Evolutionary conservation across 2,329 filamentous ascomycete species (phyloP).

Genomic region (Diaporthe citri): DNA sequence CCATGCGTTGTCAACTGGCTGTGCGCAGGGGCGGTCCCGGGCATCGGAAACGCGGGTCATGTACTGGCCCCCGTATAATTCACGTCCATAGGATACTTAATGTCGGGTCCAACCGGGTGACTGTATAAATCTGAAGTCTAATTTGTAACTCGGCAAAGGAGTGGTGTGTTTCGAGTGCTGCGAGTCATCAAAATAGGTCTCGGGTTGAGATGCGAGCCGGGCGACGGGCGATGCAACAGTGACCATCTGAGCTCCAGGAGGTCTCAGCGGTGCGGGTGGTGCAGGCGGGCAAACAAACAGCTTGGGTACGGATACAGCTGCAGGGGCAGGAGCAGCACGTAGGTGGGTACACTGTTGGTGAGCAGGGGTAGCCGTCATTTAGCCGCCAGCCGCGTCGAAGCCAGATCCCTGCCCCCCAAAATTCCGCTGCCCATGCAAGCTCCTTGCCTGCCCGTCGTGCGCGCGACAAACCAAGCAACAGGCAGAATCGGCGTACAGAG

Average conservation of each 20-base stretch:
- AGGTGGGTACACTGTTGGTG: not conserved
- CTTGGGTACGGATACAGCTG: not conserved
- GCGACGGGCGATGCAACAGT: not conserved
- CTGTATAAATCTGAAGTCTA: constrained; percentile 25
- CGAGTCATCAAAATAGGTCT: constrained; percentile 27
- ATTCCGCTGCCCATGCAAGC: not conserved
- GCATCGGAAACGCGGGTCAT: constrained; percentile 11
- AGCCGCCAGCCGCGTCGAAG: constrained; percentile 19
- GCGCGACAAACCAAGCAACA: constrained; percentile 17
- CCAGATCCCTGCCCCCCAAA: constrained; percentile 22
- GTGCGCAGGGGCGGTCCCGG: constrained; percentile 17
- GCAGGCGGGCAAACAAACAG: not conserved
- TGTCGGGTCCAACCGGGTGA: constrained; percentile 26
- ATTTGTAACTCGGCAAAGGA: constrained; percentile 27
- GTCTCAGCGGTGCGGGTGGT: not conserved
- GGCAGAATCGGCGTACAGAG: constrained; percentile 19
- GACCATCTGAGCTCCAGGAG: constrained; percentile 7
- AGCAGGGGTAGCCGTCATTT: not conserved
- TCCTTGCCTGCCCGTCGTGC: constrained; percentile 19
- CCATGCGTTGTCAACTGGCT: constrained; percentile 9
- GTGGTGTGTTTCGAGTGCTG: constrained; percentile 28
- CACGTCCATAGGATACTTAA: constrained; percentile 2
- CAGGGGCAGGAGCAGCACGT: not conserved
- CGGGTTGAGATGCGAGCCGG: not conserved
- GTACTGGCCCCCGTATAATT: constrained; percentile 1